Percentiles rank a stretch among this genome's conserved stretches.
phyloP scores from a whole-genome alignment of 2,329 filamentous ascomycete genomes.

The Elsinoe arachidis region DNA sequence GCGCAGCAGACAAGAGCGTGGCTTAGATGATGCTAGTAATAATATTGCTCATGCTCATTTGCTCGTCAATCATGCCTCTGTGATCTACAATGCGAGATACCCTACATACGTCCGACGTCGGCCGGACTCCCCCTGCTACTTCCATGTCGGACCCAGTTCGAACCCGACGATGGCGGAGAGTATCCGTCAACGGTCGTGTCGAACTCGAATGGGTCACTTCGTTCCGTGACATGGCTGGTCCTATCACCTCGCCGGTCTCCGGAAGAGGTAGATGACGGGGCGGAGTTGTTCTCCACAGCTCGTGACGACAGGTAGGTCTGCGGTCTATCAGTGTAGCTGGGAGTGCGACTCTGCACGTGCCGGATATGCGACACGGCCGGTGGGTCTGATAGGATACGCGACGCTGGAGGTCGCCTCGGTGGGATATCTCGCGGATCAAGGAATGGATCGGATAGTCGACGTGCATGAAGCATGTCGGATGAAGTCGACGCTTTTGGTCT shows the following conservation, averaged over 20 bases:
- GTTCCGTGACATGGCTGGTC: background rate
- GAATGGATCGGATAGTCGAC: slow-evolving; percentile 9
- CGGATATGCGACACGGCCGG: background rate
- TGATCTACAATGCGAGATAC: slow-evolving; percentile 2
- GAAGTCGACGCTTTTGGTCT: slow-evolving; percentile 9
- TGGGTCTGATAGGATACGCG: background rate
- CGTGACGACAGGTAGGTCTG: background rate
- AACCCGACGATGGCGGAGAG: background rate
- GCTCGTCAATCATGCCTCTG: slow-evolving; percentile 9
- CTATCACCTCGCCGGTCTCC: background rate
- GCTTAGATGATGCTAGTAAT: slow-evolving; percentile 1
- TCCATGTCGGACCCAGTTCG: background rate
- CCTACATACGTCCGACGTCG: background rate
- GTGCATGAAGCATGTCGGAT: slow-evolving; percentile 3
- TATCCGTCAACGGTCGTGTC: background rate
- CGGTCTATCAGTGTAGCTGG: slow-evolving; percentile 4
- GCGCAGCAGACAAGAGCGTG: slow-evolving; percentile 4
- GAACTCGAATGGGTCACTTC: slow-evolving; percentile 8
- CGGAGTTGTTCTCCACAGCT: background rate
- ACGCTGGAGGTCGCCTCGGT: slow-evolving; percentile 1
- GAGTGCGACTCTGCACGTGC: slow-evolving; percentile 9
- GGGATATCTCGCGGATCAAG: slow-evolving; percentile 8
- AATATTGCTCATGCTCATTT: slow-evolving; percentile 5
- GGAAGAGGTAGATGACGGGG: background rate
- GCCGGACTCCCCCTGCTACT: background rate